phyloP scores from a whole-genome alignment of 2,329 filamentous ascomycete species.

The Penicillium psychrosexuale region DNA sequence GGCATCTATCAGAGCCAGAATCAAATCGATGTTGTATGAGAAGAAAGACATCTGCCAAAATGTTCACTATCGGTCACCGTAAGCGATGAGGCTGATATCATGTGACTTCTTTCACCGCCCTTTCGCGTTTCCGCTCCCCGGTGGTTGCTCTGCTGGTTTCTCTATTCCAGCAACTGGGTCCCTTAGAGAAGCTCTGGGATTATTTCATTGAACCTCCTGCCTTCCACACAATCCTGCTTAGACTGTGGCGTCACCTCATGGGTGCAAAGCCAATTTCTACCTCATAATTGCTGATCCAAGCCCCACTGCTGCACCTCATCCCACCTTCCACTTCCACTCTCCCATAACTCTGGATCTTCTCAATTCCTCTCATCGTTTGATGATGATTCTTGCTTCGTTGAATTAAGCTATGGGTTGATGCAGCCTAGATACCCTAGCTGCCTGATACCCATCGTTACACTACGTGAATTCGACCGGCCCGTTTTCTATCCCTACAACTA shows the following conservation, averaged over 20 bases:
- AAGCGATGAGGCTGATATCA: slow-evolving; percentile 25
- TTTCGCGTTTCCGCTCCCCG: slow-evolving; percentile 21
- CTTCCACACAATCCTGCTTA: slow-evolving; percentile 1
- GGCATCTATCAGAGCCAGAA: background rate
- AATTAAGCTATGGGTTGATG: slow-evolving; percentile 36
- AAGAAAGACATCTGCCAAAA: background rate
- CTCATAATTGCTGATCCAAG: slow-evolving; percentile 15
- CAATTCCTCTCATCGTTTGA: slow-evolving; percentile 16
- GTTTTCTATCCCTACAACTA: slow-evolving; percentile 13
- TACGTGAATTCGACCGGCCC: slow-evolving; percentile 13
- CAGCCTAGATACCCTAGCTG: slow-evolving; percentile 31
- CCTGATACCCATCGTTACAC: slow-evolving; percentile 30
- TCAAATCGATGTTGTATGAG: background rate
- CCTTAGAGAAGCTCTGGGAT: slow-evolving; percentile 5
- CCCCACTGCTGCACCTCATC: slow-evolving; percentile 26
- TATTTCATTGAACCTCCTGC: slow-evolving; percentile 11
- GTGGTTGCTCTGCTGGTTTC: slow-evolving; percentile 15
- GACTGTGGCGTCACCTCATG: slow-evolving; percentile 15
- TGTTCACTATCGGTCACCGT: slow-evolving; percentile 1
- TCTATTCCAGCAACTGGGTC: slow-evolving; percentile 11
- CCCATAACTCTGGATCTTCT: slow-evolving; percentile 5
- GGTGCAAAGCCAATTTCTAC: slow-evolving; percentile 12
- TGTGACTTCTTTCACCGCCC: slow-evolving; percentile 29
- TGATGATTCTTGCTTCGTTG: slow-evolving; percentile 28
- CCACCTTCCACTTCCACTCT: slow-evolving; percentile 19